These are phyloP conservation scores for Sutorius eximius DNA, from an alignment of 1,284 basidiomycete genomes.

Conservation along the genomic window DNA sequence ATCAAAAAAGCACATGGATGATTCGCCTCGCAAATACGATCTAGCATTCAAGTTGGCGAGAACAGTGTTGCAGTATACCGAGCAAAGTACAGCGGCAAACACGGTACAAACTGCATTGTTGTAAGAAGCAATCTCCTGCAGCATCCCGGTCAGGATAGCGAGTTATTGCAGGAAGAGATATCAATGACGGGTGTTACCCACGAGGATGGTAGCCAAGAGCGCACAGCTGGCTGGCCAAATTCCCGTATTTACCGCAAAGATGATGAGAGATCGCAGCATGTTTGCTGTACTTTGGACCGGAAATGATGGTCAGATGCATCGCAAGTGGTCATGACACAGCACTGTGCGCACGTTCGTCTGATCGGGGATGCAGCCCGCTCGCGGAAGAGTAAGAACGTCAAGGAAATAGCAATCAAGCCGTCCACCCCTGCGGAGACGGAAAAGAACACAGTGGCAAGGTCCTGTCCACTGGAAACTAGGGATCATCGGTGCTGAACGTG, in stretches of 20 bases:
- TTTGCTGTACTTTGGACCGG: background rate
- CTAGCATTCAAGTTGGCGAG: slow-evolving; percentile 2
- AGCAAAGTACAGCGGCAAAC: slow-evolving; percentile 10
- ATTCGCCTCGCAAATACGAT: slow-evolving; percentile 7
- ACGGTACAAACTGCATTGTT: background rate
- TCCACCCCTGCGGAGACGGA: background rate
- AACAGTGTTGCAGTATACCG: slow-evolving; percentile 11
- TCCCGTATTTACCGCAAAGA: slow-evolving; percentile 17
- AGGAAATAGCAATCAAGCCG: background rate
- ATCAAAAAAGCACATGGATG: no score
- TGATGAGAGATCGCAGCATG: background rate
- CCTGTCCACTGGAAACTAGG: background rate
- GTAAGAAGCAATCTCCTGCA: background rate
- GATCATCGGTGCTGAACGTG: background rate
- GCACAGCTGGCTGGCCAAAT: slow-evolving; percentile 17
- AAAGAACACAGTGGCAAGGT: background rate
- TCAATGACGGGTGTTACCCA: background rate
- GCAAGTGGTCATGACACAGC: background rate
- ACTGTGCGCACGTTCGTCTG: background rate
- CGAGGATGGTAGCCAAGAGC: slow-evolving; percentile 10
- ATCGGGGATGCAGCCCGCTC: background rate
- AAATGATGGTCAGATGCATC: background rate
- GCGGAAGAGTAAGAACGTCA: background rate
- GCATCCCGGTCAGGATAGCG: background rate
- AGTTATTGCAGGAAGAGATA: rapidly evolving